Base-by-base conservation (phyloP, 2,329 filamentous ascomycete species). In the Paecilomyces fulvus region DNA sequence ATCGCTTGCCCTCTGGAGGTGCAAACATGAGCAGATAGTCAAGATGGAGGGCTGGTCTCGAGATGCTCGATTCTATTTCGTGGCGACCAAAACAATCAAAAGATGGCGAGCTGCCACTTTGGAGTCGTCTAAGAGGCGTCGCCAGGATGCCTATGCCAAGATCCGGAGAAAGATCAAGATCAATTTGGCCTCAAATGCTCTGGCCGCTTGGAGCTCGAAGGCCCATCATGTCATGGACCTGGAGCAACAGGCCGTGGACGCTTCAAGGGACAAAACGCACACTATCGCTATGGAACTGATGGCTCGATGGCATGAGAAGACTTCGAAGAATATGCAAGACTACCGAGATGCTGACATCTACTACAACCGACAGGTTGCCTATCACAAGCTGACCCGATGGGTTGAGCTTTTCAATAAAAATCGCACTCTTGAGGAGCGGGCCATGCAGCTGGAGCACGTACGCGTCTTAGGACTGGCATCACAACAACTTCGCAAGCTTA, bases 31-130 rank as follows among this genome's bases (percentile, higher is more conserved):
- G 14, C 75, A 82, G 59, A 67, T 78, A 10, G 63, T 68, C 25
- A 74, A 78, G 61, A 66, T 85, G 49, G 74, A 80, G 49, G 71
- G 71, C 23, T 81, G 79, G 80, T 79, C 82, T 25, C 68, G 69
- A n/a, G 77, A 81, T 65, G 82, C 81, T 23, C 70, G 75, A 10
- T 84, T 80, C 60, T 85, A 83, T 64, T 79, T 82, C 37, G 64
- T 80, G n/a, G 71, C 76, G 48, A 82, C 73, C 7, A 73, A 70
- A 48, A 70, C 74, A 2, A 61, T 84, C 53, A 81, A 78, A 59
- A 65, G 67, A 12, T 85, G 82, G 82, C 75, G 73, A 21, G 70
- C 73, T 43, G 76, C 78, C 20, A 79, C 79, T 1, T 66, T 76
- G 48, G 72, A 81, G 55, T 75, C 78, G 14, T 73, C 80, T 30